These are phyloP conservation scores for Circinella umbellata DNA, from an alignment of 371 early-diverging fungal genomes.

Conservation along the genomic window DNA sequence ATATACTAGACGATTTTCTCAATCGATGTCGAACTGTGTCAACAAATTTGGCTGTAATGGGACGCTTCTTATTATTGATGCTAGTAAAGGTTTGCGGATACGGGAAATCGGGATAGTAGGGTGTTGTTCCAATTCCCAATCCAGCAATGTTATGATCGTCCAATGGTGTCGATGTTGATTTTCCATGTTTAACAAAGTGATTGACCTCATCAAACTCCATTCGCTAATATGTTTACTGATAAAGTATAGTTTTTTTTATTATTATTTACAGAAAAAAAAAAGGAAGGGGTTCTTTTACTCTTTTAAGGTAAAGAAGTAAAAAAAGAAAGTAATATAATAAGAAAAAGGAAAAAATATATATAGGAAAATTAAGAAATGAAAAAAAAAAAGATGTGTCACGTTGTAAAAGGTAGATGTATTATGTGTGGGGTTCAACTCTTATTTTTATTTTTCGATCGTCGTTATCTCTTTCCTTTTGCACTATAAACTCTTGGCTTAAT, in stretches of 20 bases:
- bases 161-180: slow-evolving; percentile 3
- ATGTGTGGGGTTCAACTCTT: background rate
- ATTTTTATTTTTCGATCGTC: too few species aligned
- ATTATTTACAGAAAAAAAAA: too few species aligned
- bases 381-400: background rate
- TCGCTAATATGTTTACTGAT: background rate
- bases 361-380: background rate
- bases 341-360: background rate
- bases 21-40: slow-evolving; percentile 15
- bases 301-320: too few species aligned
- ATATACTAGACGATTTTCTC: slow-evolving; percentile 3
- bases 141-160: slow-evolving; percentile 15
- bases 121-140: slow-evolving; percentile 6
- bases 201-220: slow-evolving; percentile 35
- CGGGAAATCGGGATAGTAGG: slow-evolving; percentile 10
- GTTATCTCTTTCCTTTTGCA: too few species aligned
- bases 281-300: too few species aligned
- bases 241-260: background rate
- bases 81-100: background rate
- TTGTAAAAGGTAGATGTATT: background rate
- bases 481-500: too few species aligned
- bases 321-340: background rate
- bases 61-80: slow-evolving; percentile 10
- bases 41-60: slow-evolving; percentile 13
- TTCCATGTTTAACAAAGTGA: slow-evolving; percentile 24